Evolutionary conservation across 768 basidiomycete species (phyloP).

Genomic region (Termitomyces sp.): DNA sequence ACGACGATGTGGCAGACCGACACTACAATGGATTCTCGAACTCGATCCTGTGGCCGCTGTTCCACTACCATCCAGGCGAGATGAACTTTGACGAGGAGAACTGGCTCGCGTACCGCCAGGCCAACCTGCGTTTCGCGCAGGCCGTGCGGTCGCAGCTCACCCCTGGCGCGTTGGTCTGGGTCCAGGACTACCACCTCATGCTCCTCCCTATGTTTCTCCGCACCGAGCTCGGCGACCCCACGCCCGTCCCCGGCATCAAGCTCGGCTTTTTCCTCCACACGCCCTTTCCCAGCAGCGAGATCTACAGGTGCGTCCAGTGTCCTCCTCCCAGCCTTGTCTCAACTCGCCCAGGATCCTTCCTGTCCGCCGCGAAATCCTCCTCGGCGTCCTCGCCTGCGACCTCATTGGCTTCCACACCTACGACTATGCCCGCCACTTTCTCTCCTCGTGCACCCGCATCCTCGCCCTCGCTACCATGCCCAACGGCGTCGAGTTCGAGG

Average conservation of each 20-base stretch:
- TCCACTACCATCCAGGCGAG: constrained; percentile 99
- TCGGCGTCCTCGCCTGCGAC: constrained; percentile 93
- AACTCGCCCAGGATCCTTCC: constrained; percentile 96
- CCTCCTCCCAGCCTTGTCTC: too few species aligned
- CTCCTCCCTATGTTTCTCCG: constrained; percentile 95
- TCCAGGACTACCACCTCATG: constrained; percentile 98
- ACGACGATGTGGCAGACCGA: constrained; percentile 96
- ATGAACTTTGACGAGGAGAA: constrained; percentile 99
- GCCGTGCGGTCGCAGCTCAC: constrained; percentile 73
- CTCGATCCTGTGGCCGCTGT: constrained; percentile 98
- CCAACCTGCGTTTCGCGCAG: constrained; percentile 92
- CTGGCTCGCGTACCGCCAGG: constrained; percentile 97
- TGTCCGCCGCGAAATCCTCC: constrained; percentile 94
- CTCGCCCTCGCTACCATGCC: constrained; percentile 95
- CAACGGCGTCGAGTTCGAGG: constrained; percentile 95
- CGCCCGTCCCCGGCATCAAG: constrained; percentile 68
- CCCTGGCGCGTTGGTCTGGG: constrained; percentile 96
- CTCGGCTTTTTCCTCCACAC: constrained; percentile 99
- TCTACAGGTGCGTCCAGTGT: constrained; percentile 85
- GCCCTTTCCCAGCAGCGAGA: constrained; percentile 96
- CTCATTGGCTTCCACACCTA: constrained; percentile 99
- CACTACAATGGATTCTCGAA: constrained; percentile 99
- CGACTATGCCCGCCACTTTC: constrained; percentile 98
- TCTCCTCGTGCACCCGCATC: constrained; percentile 96
- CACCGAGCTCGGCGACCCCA: constrained; percentile 67